phyloP scores from a whole-genome alignment of 1,284 basidiomycete species.

The Rhodotorula sp. region DNA sequence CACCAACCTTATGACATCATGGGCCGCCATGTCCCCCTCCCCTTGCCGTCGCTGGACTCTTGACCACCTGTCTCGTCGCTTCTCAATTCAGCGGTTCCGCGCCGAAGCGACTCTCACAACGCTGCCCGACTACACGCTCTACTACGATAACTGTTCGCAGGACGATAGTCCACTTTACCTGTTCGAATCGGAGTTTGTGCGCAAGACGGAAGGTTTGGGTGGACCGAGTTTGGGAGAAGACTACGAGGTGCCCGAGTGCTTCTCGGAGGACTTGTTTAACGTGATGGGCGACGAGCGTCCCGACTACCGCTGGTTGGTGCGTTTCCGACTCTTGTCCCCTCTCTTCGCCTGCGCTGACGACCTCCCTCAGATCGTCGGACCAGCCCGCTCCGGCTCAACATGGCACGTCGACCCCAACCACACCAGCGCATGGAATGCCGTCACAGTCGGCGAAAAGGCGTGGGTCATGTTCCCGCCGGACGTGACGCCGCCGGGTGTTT shows the following conservation, averaged over 20 bases:
- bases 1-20: slow-evolving; percentile 39
- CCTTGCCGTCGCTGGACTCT: slow-evolving; percentile 40
- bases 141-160: slow-evolving; percentile 41
- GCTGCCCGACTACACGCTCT: slow-evolving; percentile 41
- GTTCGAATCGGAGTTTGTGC: slow-evolving; percentile 47
- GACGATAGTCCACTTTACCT: slow-evolving; percentile 48
- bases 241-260: slow-evolving; percentile 43
- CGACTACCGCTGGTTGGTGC: slow-evolving; percentile 46
- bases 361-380: slow-evolving; percentile 44
- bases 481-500: slow-evolving; percentile 51
- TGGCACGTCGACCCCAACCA: slow-evolving; percentile 44
- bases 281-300: slow-evolving; percentile 45
- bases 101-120: slow-evolving; percentile 45
- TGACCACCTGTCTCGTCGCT: slow-evolving; percentile 37
- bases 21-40: slow-evolving; percentile 32
- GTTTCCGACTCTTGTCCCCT: neutral
- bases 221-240: slow-evolving; percentile 39
- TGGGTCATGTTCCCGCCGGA: slow-evolving; percentile 53
- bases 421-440: slow-evolving; percentile 51
- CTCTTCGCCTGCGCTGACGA: neutral
- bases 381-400: slow-evolving; percentile 46
- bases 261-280: slow-evolving; percentile 46
- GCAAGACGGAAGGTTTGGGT: slow-evolving; percentile 37
- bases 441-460: slow-evolving; percentile 48
- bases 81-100: slow-evolving; percentile 37